Conservation (phyloP, 2,329 filamentous ascomycete species). For the Diplodia scrobiculata region DNA sequence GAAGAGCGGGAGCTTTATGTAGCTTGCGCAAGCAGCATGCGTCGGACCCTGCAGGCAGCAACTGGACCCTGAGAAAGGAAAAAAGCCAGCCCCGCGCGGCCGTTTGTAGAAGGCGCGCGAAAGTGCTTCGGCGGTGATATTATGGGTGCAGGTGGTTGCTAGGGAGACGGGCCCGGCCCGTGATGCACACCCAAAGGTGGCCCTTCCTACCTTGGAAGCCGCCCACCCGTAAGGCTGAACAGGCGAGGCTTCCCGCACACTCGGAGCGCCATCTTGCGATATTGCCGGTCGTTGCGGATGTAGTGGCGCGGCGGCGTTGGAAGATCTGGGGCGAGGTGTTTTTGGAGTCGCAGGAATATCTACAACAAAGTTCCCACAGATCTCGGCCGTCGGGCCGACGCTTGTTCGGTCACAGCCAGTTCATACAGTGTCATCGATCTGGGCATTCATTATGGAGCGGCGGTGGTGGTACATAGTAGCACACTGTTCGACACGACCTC, state of each 20-base stretch:
- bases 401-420: neutral
- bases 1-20: too few species aligned
- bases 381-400: too few species aligned
- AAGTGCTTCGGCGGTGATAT: neutral
- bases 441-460: conserved; percentile 6
- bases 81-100: neutral
- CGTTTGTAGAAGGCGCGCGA: neutral
- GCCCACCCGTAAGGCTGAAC: neutral
- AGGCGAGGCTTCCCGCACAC: neutral
- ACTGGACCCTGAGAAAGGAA: neutral
- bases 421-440: neutral
- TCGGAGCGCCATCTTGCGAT: neutral
- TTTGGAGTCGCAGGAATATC: neutral
- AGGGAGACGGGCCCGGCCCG: neutral
- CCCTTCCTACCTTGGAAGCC: neutral
- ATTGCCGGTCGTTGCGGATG: too few species aligned
- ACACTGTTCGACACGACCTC: conserved; percentile 10
- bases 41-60: neutral
- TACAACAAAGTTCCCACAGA: neutral
- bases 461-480: conserved; percentile 5
- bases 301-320: neutral
- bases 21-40: neutral
- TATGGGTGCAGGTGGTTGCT: neutral
- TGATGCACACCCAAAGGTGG: neutral
- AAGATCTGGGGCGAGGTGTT: neutral